These are phyloP conservation scores for Glycine soja DNA, from an alignment of 306 rosid species.

Conservation along the genomic window DNA sequence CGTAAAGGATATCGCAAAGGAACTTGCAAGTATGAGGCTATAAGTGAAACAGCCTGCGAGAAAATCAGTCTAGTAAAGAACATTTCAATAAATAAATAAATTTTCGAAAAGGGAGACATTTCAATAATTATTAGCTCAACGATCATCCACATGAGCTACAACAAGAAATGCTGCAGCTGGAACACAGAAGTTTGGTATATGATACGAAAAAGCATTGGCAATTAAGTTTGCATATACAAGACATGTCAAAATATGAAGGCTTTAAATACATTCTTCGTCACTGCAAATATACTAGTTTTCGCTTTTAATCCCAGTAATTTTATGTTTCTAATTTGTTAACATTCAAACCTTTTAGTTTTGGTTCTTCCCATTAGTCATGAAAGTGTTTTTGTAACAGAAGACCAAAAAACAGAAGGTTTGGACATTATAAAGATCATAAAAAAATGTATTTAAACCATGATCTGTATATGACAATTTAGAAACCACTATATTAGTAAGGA, in stretches of 20 bases:
- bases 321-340: background rate
- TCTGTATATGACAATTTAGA: background rate
- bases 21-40: constrained; percentile 86
- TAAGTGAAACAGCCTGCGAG: constrained; percentile 87
- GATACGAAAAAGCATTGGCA: constrained; percentile 34
- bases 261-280: background rate
- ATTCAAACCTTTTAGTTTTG: background rate
- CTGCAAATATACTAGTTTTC: background rate
- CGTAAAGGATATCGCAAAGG: constrained; percentile 88
- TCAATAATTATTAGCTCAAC: constrained; percentile 45
- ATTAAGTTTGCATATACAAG: constrained; percentile 31
- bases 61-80: constrained; percentile 50
- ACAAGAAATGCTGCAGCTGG: constrained; percentile 25
- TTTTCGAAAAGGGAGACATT: background rate
- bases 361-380: background rate
- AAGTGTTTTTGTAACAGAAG: background rate
- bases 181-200: constrained; percentile 23
- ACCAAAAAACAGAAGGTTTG: background rate
- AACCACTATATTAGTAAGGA: background rate
- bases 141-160: constrained; percentile 20
- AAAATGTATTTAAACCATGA: background rate
- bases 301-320: background rate
- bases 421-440: background rate
- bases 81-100: constrained; percentile 19
- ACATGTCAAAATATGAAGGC: background rate